Evolutionary conservation across 1,284 basidiomycete genomes (phyloP).

Genomic region (Ceratobasidium sp.): DNA sequence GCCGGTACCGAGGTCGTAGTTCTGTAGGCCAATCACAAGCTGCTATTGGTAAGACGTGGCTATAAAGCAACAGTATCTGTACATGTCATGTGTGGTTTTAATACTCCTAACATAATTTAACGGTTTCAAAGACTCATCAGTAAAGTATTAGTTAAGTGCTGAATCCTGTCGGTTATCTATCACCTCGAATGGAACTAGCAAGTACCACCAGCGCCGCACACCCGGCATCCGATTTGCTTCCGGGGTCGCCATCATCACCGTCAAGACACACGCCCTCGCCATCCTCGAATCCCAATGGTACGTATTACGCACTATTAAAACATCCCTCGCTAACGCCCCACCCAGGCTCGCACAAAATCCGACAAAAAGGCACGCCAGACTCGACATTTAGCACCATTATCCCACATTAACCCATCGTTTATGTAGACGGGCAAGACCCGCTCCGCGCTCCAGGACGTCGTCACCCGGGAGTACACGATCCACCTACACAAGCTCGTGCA

Average conservation of each 20-base stretch:
- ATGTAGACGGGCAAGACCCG: conserved; percentile 80
- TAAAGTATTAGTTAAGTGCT: no score
- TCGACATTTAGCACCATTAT: no score
- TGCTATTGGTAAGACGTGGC: no score
- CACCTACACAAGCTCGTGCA: conserved; percentile 93
- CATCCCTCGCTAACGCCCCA: neutral
- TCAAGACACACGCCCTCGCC: conserved; percentile 11
- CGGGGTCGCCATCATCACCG: conserved; percentile 19
- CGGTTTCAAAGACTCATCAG: no score
- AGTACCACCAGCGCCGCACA: neutral
- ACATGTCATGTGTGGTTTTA: no score
- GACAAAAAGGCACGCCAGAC: conserved; percentile 34
- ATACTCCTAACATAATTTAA: no score
- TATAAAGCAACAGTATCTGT: no score
- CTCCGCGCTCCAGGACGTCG: conserved; percentile 94
- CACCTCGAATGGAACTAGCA: neutral
- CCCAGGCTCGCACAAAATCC: conserved; percentile 35
- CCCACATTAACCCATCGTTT: neutral
- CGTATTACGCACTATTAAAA: neutral
- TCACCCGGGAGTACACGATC: conserved; percentile 95
- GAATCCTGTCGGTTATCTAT: no score
- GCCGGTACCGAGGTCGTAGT: no score
- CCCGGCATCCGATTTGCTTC: conserved; percentile 32
- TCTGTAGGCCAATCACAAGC: no score
- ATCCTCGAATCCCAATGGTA: conserved; percentile 29